Evolutionary conservation across 495 filamentous ascomycete genomes (phyloP).

Genomic region (Lophiostoma macrostomum): DNA sequence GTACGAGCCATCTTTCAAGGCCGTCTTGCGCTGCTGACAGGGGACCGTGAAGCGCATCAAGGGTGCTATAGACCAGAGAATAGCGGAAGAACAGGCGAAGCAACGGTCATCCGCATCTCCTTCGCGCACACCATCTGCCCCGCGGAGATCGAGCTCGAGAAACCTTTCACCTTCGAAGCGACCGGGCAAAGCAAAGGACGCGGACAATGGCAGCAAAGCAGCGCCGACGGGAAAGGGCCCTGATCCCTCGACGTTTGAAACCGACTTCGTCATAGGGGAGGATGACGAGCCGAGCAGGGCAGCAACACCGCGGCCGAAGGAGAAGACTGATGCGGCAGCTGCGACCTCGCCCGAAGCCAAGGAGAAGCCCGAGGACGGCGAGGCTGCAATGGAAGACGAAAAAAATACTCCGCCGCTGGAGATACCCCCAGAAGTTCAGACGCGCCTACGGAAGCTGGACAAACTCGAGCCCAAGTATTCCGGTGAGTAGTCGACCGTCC

Average conservation of each 20-base stretch:
- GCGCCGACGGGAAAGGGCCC: conserved; percentile 53
- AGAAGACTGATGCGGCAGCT: conserved; percentile 20
- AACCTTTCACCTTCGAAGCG: conserved; percentile 55
- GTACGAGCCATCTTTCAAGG: conserved; percentile 5
- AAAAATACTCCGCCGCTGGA: conserved; percentile 48
- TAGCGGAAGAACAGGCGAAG: conserved; percentile 86
- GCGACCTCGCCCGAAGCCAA: conserved; percentile 17
- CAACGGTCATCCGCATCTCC: conserved; percentile 53
- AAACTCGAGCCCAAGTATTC: conserved; percentile 84
- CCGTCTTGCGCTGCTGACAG: conserved; percentile 10
- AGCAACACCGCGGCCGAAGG: conserved; percentile 48
- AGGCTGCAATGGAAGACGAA: conserved; percentile 29
- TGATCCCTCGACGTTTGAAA: conserved; percentile 81
- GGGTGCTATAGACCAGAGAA: conserved; percentile 78
- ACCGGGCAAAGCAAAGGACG: conserved; percentile 45
- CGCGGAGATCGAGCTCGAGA: conserved; percentile 50
- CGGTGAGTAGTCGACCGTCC: conserved; percentile 50
- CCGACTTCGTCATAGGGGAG: conserved; percentile 77
- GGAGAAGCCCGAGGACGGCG: conserved; percentile 34
- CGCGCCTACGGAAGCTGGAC: conserved; percentile 71
- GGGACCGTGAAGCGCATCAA: conserved; percentile 63
- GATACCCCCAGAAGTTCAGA: conserved; percentile 68
- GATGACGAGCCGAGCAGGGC: conserved; percentile 61
- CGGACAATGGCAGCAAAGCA: conserved; percentile 50
- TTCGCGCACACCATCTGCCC: conserved; percentile 46